Evolutionary conservation across 1,284 basidiomycete genomes (phyloP), one percentile per base, ranked within the genome.

Genomic region (Austroboletus niveus): DNA sequence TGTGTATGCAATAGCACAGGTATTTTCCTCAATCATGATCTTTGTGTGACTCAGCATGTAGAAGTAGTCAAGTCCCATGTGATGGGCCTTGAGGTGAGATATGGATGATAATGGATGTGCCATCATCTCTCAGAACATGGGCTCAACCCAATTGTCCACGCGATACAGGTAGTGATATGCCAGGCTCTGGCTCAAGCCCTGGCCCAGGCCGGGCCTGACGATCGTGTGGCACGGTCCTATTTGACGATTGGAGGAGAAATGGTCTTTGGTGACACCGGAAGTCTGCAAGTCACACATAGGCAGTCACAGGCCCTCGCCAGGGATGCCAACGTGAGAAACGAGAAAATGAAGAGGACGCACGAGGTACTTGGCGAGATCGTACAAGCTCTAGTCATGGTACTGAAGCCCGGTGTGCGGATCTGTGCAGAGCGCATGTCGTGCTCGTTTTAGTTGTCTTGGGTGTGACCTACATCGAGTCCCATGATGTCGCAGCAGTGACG

Each of bases 401-500:
- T 91, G 78, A 17, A 94, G 73, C 1, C 85, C 82, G 0, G 90
- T 91, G 3, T 84, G 81, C 8, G 92, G 92, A 60, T 94, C 90
- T 0, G 89, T 93, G 61, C 94, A 93, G 4, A 86, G 88, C 1
- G 87, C 90, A 87, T 90, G 35, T n/a, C 14, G 5, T 17, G 32
- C 5, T 36, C 10, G 20, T 39, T 2, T 12, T 3, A 36, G 32
- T 11, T 4, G 7, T 34, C 32, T 34, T 5, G 4, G 4, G 32
- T 11, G 12, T 15, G 32, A 36, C 12, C 15, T 38, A 87, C 89
- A 69, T 92, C 87, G 7, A 94, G 74, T 0, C 92, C 91, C 0
- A 92, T 94, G 6, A 94, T 89, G 69, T 94, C 92, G 62, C 92
- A 94, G 56, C 89, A 92, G 57, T 86, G 84, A 56, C 82, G 80